Base-by-base conservation (phyloP, 2,329 filamentous ascomycete species). In the Pleoardoris graminearum region DNA sequence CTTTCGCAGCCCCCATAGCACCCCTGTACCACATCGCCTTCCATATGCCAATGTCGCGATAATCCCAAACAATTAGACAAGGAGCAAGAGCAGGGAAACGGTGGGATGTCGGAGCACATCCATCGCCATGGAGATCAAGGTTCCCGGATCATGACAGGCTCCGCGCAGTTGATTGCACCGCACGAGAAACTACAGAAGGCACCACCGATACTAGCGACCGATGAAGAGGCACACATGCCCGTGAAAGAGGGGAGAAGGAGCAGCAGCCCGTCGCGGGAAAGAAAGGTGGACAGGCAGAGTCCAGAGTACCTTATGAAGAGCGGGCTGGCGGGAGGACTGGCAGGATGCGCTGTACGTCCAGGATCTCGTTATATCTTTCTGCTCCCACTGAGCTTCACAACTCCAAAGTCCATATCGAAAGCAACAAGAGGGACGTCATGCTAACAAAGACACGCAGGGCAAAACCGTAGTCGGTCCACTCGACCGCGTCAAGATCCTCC, bases 401-500 rank as follows among this genome's bases (percentile, higher is more conserved):
- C n/a, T n/a, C n/a, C n/a, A n/a, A n/a, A n/a, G n/a, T n/a, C n/a
- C n/a, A n/a, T n/a, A n/a, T n/a, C n/a, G n/a, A n/a, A n/a, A n/a
- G n/a, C n/a, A n/a, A n/a, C 23, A 4, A 27, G 23, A 27, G 3
- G 23, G 29, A 41, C 22, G 19, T 23, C 27, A 49, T 27, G 55
- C 57, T 59, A 50, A 63, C 29, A 33, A 44, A 32, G 12, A 12
- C 41, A 29, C 50, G 48, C 63, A 96, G 91, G 94, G 89, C 56
- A 99, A 99, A 80, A 97, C 93, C 0, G 80, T 96, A 6, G 95
- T 99, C 32, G 94, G 91, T 21, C 94, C 94, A 21, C 88, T 99
- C 59, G 94, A 99, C 76, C 88, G 94, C 61, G 94, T 99, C 67
- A 99, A 99, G 77, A 99, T 99, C 69, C 88, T 99, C 51, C 97